phyloP scores from a whole-genome alignment of 75 land plant species.

The Pinus tabuliformis region DNA sequence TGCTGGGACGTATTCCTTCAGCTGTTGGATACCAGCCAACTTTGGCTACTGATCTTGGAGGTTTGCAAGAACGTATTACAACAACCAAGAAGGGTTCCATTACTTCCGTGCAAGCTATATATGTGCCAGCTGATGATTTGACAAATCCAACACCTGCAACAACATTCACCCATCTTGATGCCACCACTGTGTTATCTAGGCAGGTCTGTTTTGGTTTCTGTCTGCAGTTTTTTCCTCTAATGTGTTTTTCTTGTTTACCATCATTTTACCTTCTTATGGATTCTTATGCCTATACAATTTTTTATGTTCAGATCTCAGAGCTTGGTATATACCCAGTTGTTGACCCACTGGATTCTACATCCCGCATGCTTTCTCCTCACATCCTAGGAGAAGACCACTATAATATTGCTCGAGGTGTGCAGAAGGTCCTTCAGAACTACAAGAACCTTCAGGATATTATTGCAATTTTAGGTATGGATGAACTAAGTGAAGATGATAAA shows the following conservation, averaged over 20 bases:
- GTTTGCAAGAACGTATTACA: slow-evolving; percentile 86
- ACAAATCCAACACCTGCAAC: slow-evolving; percentile 99
- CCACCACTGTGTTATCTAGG: slow-evolving; percentile 94
- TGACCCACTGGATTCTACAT: slow-evolving; percentile 95
- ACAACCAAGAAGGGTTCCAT: slow-evolving; percentile 56
- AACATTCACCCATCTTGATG: slow-evolving; percentile 95
- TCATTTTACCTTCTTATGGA: neutral
- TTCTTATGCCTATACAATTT: neutral
- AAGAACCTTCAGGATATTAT: slow-evolving; percentile 97
- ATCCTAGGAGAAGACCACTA: slow-evolving; percentile 92
- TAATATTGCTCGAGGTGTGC: slow-evolving; percentile 92
- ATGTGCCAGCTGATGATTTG: slow-evolving; percentile 62
- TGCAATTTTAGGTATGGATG: slow-evolving; percentile 98
- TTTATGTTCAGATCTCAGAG: slow-evolving; percentile 71
- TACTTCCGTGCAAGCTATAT: slow-evolving; percentile 52
- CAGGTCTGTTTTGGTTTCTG: slow-evolving; percentile 48
- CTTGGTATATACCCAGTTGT: slow-evolving; percentile 98
- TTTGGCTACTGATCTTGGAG: slow-evolving; percentile 90
- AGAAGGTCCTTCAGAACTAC: slow-evolving; percentile 92
- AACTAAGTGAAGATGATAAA: slow-evolving; percentile 95
- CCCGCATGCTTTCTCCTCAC: slow-evolving; percentile 90
- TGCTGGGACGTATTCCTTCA: slow-evolving; percentile 96
- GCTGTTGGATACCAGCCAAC: slow-evolving; percentile 99
- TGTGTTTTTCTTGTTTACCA: neutral
- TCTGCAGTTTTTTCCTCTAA: neutral